Evolutionary conservation across 2,329 filamentous ascomycete genomes (phyloP).

Genomic region (Cladosporium austrohemisphaericum): DNA sequence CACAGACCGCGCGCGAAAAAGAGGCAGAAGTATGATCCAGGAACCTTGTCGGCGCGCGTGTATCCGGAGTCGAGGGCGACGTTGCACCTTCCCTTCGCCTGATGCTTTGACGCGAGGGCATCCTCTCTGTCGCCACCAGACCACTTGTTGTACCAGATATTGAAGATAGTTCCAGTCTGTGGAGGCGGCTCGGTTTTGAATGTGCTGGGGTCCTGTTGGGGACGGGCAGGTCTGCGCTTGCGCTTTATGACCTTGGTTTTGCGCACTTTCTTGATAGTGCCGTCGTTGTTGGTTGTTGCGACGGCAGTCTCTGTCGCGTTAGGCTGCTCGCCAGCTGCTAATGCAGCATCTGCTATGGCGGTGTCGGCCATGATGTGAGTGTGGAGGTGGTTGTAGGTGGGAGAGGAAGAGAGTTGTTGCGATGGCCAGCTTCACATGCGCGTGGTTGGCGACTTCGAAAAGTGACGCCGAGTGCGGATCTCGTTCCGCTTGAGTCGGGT

Average conservation of each 20-base stretch:
- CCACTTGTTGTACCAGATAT: constrained; percentile 99
- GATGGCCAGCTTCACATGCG: too few species aligned
- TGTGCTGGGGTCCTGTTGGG: constrained; percentile 81
- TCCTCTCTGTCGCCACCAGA: constrained; percentile 91
- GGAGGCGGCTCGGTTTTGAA: constrained; percentile 81
- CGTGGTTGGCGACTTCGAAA: too few species aligned
- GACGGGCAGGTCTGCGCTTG: constrained; percentile 83
- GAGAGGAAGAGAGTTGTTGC: too few species aligned
- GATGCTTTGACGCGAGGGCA: constrained; percentile 77
- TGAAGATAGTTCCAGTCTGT: constrained; percentile 93
- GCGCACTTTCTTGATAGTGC: constrained; percentile 54
- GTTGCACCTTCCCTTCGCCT: constrained; percentile 82
- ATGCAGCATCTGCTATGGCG: constrained; percentile 3
- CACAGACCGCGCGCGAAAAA: constrained; percentile 81
- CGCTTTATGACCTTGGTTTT: constrained; percentile 89
- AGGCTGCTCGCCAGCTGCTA: constrained; percentile 14
- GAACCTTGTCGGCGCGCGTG: constrained; percentile 47
- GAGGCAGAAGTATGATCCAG: constrained; percentile 81
- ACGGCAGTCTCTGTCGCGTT: constrained; percentile 16
- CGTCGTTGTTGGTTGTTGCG: constrained; percentile 23
- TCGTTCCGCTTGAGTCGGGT: too few species aligned
- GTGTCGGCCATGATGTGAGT: constrained; percentile 8
- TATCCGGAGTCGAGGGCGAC: constrained; percentile 62
- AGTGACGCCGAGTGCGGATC: too few species aligned
- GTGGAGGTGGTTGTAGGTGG: too few species aligned